Evolutionary conservation across 2,329 filamentous ascomycete genomes (phyloP).

Genomic region (Westerdykella ornata): DNA sequence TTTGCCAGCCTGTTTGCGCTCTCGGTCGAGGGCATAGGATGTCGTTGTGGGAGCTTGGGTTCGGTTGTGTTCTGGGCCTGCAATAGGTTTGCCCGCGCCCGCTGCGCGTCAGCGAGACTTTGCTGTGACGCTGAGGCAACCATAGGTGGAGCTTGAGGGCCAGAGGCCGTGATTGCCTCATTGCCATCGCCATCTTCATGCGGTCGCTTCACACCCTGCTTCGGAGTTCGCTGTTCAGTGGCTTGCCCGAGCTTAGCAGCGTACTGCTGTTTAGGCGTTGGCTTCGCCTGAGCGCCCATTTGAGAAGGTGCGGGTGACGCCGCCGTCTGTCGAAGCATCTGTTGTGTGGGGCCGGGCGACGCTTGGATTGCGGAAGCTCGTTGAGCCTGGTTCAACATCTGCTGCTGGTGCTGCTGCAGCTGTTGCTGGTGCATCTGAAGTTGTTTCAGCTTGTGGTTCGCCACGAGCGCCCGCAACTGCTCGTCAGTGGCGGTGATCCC

Average conservation of each 20-base stretch:
- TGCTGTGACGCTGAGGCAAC: constrained; percentile 28
- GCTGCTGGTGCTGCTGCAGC: constrained; percentile 6
- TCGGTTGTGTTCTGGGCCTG: constrained; percentile 29
- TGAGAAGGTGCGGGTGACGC: constrained; percentile 16
- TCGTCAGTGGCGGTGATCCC: constrained; percentile 28
- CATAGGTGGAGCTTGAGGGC: constrained; percentile 33
- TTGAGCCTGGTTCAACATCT: constrained; percentile 15
- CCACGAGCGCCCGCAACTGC: constrained; percentile 9
- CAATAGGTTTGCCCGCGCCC: constrained; percentile 27
- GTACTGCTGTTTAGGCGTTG: constrained; percentile 14
- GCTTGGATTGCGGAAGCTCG: constrained; percentile 24
- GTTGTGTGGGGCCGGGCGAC: constrained; percentile 10
- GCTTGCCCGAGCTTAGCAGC: constrained; percentile 18
- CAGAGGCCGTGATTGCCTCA: constrained; percentile 17
- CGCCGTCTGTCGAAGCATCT: constrained; percentile 16
- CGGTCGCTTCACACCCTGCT: constrained; percentile 32
- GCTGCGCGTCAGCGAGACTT: constrained; percentile 30
- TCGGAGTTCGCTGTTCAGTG: constrained; percentile 11
- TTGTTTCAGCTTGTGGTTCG: constrained; percentile 16
- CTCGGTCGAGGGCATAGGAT: constrained; percentile 9
- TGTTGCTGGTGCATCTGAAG: constrained; percentile 21
- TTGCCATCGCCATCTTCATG: constrained; percentile 40
- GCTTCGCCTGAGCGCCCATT: constrained; percentile 20
- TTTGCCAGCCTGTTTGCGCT: constrained; percentile 4
- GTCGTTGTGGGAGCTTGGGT: constrained; percentile 19